These are phyloP conservation scores for Hordeum pubiflorum DNA, from an alignment of 202 grass and related monocot genomes.

Conservation along the genomic window DNA sequence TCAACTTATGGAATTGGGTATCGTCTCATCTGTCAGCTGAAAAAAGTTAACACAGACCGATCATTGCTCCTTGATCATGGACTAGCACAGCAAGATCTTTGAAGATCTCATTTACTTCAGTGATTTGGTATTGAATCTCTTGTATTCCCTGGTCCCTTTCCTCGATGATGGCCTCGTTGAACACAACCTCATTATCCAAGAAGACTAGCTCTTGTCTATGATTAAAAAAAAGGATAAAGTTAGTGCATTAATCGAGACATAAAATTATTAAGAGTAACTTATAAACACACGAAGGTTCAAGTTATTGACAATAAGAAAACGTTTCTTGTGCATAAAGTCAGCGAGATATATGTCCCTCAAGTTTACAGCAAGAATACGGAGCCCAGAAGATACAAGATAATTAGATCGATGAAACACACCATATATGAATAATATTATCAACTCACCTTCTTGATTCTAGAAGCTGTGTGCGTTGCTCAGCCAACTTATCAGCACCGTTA, in stretches of 20 bases:
- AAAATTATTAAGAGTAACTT: background rate
- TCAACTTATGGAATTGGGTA: background rate
- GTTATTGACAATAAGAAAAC: background rate
- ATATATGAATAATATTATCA: background rate
- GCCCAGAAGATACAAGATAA: background rate
- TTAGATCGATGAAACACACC: background rate
- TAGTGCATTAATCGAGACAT: background rate
- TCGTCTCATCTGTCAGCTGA: background rate
- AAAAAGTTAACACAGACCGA: slow-evolving; percentile 40
- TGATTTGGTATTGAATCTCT: slow-evolving; percentile 94
- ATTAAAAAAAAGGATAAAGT: slow-evolving; percentile 1
- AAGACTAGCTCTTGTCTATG: slow-evolving; percentile 78
- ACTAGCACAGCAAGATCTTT: slow-evolving; percentile 99
- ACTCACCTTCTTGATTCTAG: slow-evolving; percentile 67
- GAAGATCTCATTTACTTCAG: slow-evolving; percentile 96
- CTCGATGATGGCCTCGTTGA: slow-evolving; percentile 90
- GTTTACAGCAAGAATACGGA: background rate
- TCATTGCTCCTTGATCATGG: slow-evolving; percentile 89
- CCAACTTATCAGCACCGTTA: slow-evolving; percentile 41
- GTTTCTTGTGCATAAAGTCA: background rate
- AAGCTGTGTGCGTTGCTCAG: slow-evolving; percentile 67
- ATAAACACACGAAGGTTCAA: background rate
- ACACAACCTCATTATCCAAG: slow-evolving; percentile 94
- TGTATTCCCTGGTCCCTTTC: slow-evolving; percentile 97
- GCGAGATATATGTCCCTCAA: background rate